These are phyloP conservation scores for Calonectria montana DNA, from an alignment of 2,329 filamentous ascomycete genomes.

Conservation along the genomic window DNA sequence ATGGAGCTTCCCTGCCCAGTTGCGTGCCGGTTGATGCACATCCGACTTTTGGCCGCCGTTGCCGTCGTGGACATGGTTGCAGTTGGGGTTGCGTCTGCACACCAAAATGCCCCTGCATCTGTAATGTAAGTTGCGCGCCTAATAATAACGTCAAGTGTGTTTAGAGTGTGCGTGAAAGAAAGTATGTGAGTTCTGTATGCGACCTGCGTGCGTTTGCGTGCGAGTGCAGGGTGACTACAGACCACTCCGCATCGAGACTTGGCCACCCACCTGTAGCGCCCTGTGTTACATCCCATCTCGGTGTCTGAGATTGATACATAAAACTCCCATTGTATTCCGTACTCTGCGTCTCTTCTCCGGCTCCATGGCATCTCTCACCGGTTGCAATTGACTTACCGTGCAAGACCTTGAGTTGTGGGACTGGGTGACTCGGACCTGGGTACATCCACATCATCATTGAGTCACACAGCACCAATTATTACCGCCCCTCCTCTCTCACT, in stretches of 20 bases:
- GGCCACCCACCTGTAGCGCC: neutral
- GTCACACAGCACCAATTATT: constrained; percentile 31
- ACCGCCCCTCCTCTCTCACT: constrained; percentile 16
- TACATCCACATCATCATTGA: constrained; percentile 26
- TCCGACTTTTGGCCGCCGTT: constrained; percentile 28
- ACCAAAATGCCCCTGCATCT: constrained; percentile 18
- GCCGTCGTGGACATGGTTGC: constrained; percentile 29
- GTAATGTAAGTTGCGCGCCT: constrained; percentile 19
- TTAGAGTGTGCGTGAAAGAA: constrained; percentile 13
- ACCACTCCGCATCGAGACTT: constrained; percentile 14
- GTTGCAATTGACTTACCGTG: constrained; percentile 24
- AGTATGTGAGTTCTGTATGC: constrained; percentile 9
- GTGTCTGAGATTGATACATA: constrained; percentile 23
- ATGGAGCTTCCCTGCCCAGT: constrained; percentile 20
- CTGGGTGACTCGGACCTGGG: constrained; percentile 27
- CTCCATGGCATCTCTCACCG: constrained; percentile 20
- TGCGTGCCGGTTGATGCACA: constrained; percentile 15
- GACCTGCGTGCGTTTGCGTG: constrained; percentile 1
- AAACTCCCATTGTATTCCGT: constrained; percentile 9
- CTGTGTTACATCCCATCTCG: neutral
- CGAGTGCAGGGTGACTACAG: constrained; percentile 6
- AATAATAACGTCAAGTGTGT: constrained; percentile 17
- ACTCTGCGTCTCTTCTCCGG: neutral
- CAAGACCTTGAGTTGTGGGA: constrained; percentile 35
- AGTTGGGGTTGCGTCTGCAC: constrained; percentile 24